Evolutionary conservation across 164 flowering plant species (phyloP), one percentile per base, ranked within the genome.

Genomic region (Berberis thunbergii): DNA sequence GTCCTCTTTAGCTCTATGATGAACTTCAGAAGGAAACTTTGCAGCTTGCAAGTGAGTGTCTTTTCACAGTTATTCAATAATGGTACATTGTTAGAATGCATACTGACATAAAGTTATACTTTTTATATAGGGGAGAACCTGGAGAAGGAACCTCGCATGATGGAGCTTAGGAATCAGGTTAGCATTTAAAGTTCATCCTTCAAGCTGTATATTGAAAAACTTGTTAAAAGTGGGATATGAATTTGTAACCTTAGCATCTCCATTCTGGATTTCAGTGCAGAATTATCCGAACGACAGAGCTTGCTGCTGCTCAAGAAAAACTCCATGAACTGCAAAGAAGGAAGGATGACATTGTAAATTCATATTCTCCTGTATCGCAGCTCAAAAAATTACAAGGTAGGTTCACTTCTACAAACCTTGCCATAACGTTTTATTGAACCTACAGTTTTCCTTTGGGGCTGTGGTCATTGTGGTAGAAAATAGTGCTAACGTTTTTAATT

Each of bases 261-360:
- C 43, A n/a, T 56, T 43, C 60, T 43, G 13, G n/a, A 6, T 53
- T 54, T 61, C 89, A 94, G 97, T 87, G 96, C 74, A 80, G 86
- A 73, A 87, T 94, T 7, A 94, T 94, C 50, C 81, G 99, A 52
- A 91, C 96, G 62, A 84, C 93, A 12, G 99, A 94, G 70, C 70
- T 94, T 44, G 99, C 99, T 73, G 76, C 96, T 60, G 94, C 99
- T 54, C 84, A 82, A 78, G 97, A 94, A 77, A 87, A 78, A 70
- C 64, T 89, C 41, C 75, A 79, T 73, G 96, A 86, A 50, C 78
- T 94, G 10, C 91, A 89, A 70, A 79, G 68, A 55, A 80, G 77
- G 64, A 91, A 85, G 69, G 91, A 86, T 55, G 91, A 91, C 61
- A 76, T 70, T 13, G 57, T 87, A 64, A 89, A 76, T 70, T 70